phyloP scores from a whole-genome alignment of 331 rosid genomes.

The Malus hybrid region DNA sequence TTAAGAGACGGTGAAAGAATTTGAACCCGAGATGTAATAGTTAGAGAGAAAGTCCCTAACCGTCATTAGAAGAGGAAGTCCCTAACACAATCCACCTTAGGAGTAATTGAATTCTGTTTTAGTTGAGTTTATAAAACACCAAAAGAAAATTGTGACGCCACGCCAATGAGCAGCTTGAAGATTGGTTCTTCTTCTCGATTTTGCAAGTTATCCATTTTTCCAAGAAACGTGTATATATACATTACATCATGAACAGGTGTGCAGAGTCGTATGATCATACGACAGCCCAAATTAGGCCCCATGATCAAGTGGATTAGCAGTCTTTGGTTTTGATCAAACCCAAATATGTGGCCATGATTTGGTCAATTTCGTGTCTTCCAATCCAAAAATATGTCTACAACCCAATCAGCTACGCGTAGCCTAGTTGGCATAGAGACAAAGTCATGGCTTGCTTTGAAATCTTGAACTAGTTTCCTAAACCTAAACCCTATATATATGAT shows the following conservation, averaged over 20 bases:
- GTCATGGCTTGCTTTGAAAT: not conserved
- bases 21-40: not conserved
- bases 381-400: not conserved
- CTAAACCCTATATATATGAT: no score
- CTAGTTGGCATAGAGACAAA: not conserved
- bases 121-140: not conserved
- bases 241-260: not conserved
- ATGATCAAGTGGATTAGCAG: not conserved
- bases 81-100: not conserved
- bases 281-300: not conserved
- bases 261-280: not conserved
- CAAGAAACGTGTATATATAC: no score
- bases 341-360: not conserved
- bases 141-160: not conserved
- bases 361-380: not conserved
- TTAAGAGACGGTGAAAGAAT: no score
- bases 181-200: not conserved
- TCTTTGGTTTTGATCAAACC: not conserved
- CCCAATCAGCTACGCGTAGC: not conserved
- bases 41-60: not conserved
- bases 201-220: no score
- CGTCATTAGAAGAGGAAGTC: no score
- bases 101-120: no score
- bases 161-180: not conserved
- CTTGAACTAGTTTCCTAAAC: not conserved